Base-by-base conservation (phyloP, 177 flowering plant genomes). In the Tripterygium wilfordii region DNA sequence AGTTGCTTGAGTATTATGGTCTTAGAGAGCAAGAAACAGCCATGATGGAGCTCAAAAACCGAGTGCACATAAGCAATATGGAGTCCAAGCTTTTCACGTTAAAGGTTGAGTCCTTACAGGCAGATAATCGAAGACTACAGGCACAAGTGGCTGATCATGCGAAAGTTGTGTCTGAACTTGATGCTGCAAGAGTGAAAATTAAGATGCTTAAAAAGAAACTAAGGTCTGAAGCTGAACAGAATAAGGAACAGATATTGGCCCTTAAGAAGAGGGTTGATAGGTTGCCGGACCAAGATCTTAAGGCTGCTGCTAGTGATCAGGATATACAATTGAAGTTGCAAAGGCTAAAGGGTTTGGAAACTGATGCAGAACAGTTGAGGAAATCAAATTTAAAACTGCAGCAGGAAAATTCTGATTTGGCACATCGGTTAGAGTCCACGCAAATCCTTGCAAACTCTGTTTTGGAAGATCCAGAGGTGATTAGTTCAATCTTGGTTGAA, bases 1-100 rank as follows among this genome's bases (percentile, higher is more conserved):
- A 83, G 31, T 45, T 88, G 62, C 76, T 85, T 3, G 94, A 85
- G 68, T 90, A 73, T 56, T 79, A 79, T 61, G 96, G 96, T 36
- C 82, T 90, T 20, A 79, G 79, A 59, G 96, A 87, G 61, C 94
- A 87, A 56, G 82, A 87, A 61, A 59, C 67, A 3, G 66, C 77
- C 0, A 71, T 79, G 10, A 64, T 70, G 70, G 97, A 90, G 68
- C 81, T 87, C 24, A 78, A 78, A 30, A 90, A 81, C 42, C 75
- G 85, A 1, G 44, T 90, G 30, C 81, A 75, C 66, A 36, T 79
- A 18, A 77, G 65, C 59, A 65, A 65, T n/a, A 69, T 76, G 83
- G 96, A 87, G 62, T 66, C 78, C 18, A 85, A 80, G 63, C 71
- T 87, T 35, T 70, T 83, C 41, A 54, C 30, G 26, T 66, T 87